Percentiles rank a stretch among this genome's conserved stretches.
These are phyloP conservation scores for Punctularia strigosozonata DNA, from an alignment of 768 basidiomycete species.

Conservation along the genomic window DNA sequence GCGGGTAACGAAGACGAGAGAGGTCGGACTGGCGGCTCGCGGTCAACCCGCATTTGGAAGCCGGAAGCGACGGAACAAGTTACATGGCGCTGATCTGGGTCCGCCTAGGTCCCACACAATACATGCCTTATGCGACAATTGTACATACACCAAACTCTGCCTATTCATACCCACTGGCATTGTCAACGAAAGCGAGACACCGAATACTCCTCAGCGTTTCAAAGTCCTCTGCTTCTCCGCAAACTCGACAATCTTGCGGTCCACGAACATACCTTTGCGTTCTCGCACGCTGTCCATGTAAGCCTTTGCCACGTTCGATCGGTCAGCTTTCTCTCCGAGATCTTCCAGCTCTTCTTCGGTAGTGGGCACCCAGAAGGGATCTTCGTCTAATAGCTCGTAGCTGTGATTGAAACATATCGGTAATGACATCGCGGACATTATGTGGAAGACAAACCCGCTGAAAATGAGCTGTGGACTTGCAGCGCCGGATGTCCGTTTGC, in stretches of 20 bases:
- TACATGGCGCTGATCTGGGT: too few species aligned
- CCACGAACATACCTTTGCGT: slow-evolving; percentile 92
- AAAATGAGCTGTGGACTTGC: slow-evolving; percentile 97
- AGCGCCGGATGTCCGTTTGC: slow-evolving; percentile 91
- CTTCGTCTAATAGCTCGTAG: slow-evolving; percentile 86
- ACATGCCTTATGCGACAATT: too few species aligned
- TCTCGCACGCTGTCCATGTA: slow-evolving; percentile 89
- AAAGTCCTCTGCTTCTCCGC: slow-evolving; percentile 95
- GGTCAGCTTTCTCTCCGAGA: slow-evolving; percentile 90
- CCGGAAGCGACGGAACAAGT: too few species aligned
- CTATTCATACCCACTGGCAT: not conserved
- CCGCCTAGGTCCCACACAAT: too few species aligned
- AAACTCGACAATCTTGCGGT: slow-evolving; percentile 87
- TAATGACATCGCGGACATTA: slow-evolving; percentile 9
- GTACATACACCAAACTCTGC: not conserved
- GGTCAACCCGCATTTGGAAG: too few species aligned
- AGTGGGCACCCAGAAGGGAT: slow-evolving; percentile 97
- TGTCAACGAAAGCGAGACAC: slow-evolving; percentile 1
- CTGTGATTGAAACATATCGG: slow-evolving; percentile 24
- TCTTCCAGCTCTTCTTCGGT: slow-evolving; percentile 97
- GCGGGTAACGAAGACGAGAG: not conserved
- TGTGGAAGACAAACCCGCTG: slow-evolving; percentile 52
- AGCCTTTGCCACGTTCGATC: slow-evolving; percentile 82
- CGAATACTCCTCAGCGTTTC: slow-evolving; percentile 25
- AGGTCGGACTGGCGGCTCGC: too few species aligned